Evolutionary conservation across 257 asterid genomes (phyloP).

Genomic region (Ligustrum vulgare): DNA sequence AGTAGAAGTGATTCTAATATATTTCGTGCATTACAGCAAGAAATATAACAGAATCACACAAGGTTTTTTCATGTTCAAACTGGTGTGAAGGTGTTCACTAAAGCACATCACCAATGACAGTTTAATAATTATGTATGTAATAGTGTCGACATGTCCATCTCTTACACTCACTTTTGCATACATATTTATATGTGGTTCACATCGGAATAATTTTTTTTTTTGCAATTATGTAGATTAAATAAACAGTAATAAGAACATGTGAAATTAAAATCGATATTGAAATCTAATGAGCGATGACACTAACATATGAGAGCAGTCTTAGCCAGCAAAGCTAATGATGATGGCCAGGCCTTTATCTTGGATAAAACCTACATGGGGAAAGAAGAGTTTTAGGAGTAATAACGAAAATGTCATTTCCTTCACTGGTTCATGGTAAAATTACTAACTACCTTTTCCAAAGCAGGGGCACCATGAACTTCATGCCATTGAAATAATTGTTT

Average conservation of each 20-base stretch:
- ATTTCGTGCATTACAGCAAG: no score
- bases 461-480: conserved; percentile 56
- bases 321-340: conserved; percentile 83
- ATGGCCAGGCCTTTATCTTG: conserved; percentile 84
- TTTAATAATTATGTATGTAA: no score
- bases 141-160: conserved; percentile 37
- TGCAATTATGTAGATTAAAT: conserved; percentile 2
- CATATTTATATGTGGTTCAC: conserved; percentile 65
- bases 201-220: conserved; percentile 9
- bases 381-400: conserved; percentile 11
- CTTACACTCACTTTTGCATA: conserved; percentile 77
- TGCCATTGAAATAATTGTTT: no score
- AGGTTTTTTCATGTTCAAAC: no score
- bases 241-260: background rate
- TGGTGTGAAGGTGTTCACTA: no score
- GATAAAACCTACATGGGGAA: conserved; percentile 65
- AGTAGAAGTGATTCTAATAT: no score
- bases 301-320: conserved; percentile 86
- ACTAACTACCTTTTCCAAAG: conserved; percentile 61
- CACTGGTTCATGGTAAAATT: conserved; percentile 21
- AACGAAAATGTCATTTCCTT: conserved; percentile 3
- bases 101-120: no score
- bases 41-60: no score
- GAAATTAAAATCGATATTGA: conserved; percentile 3
- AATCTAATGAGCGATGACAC: conserved; percentile 24